These are phyloP conservation scores for Kwoniella europaea DNA, from an alignment of 768 basidiomycete species.

Conservation along the genomic window DNA sequence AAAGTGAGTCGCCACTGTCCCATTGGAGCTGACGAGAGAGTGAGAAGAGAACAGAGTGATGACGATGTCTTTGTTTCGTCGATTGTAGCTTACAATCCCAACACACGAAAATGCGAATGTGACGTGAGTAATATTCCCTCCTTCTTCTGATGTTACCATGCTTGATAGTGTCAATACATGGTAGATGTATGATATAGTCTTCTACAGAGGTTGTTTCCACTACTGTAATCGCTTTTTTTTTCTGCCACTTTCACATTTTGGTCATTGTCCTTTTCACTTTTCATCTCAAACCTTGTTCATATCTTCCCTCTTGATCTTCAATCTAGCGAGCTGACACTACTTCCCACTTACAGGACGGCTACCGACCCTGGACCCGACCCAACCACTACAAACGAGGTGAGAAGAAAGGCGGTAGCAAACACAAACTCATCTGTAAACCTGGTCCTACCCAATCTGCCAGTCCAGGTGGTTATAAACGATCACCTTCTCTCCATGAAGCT, in stretches of 20 bases:
- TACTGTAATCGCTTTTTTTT: too few species aligned
- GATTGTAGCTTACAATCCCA: constrained; percentile 4
- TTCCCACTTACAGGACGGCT: constrained; percentile 1
- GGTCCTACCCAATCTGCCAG: constrained; percentile 6
- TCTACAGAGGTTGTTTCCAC: too few species aligned
- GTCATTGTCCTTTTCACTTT: too few species aligned
- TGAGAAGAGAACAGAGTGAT: not conserved
- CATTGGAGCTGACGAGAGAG: constrained; percentile 1
- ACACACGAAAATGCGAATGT: constrained; percentile 17
- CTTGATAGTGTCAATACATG: too few species aligned
- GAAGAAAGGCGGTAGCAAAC: constrained; percentile 11
- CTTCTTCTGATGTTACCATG: not conserved
- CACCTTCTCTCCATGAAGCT: constrained; percentile 19
- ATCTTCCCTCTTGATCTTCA: too few species aligned
- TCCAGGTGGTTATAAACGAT: constrained; percentile 12
- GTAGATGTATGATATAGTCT: too few species aligned
- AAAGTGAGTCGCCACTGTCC: constrained; percentile 8
- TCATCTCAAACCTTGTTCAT: too few species aligned
- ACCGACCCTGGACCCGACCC: constrained; percentile 1
- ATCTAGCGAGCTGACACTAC: not conserved
- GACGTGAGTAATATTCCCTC: constrained; percentile 2
- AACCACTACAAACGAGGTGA: constrained; percentile 12
- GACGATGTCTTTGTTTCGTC: not conserved
- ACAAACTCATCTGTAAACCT: constrained; percentile 16
- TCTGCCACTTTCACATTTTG: too few species aligned